Conservation (phyloP, 2,329 filamentous ascomycete genomes). For the Neofusicoccum cordaticola region DNA sequence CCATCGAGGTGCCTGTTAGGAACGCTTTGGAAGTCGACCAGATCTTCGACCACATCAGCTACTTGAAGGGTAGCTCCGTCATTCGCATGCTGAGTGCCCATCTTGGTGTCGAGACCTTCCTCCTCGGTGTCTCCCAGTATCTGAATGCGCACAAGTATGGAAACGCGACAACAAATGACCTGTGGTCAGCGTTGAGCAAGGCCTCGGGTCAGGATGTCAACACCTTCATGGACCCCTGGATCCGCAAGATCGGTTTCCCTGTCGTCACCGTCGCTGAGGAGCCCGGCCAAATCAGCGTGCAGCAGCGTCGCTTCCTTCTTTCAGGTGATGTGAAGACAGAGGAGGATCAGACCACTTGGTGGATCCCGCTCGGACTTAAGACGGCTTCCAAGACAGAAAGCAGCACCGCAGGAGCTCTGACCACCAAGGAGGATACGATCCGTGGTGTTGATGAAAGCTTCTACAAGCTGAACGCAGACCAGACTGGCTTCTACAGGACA, state of each 20-base stretch:
- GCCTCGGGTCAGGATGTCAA: slow-evolving; percentile 85
- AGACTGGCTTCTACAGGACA: slow-evolving; percentile 86
- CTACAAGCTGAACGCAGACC: slow-evolving; percentile 90
- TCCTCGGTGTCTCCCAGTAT: slow-evolving; percentile 86
- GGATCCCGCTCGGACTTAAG: slow-evolving; percentile 85
- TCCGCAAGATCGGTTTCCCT: slow-evolving; percentile 91
- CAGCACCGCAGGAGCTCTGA: slow-evolving; percentile 66
- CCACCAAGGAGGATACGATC: slow-evolving; percentile 73
- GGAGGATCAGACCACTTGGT: slow-evolving; percentile 91
- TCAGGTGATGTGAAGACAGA: slow-evolving; percentile 87
- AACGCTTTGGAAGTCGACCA: slow-evolving; percentile 96
- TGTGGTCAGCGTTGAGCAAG: slow-evolving; percentile 85
- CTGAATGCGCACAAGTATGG: slow-evolving; percentile 84
- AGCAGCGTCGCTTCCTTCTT: slow-evolving; percentile 85
- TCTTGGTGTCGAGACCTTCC: slow-evolving; percentile 81
- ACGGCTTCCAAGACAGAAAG: slow-evolving; percentile 62
- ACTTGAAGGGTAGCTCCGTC: slow-evolving; percentile 92
- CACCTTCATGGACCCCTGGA: slow-evolving; percentile 90
- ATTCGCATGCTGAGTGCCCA: slow-evolving; percentile 95
- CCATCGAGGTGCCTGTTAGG: slow-evolving; percentile 91
- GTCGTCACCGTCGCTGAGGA: slow-evolving; percentile 84
- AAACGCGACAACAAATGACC: slow-evolving; percentile 84
- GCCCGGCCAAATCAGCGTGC: slow-evolving; percentile 74
- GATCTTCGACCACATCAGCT: slow-evolving; percentile 96
- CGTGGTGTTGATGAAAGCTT: slow-evolving; percentile 72